Evolutionary conservation across 345 rosid species (phyloP).

Genomic region (Boechera stricta): DNA sequence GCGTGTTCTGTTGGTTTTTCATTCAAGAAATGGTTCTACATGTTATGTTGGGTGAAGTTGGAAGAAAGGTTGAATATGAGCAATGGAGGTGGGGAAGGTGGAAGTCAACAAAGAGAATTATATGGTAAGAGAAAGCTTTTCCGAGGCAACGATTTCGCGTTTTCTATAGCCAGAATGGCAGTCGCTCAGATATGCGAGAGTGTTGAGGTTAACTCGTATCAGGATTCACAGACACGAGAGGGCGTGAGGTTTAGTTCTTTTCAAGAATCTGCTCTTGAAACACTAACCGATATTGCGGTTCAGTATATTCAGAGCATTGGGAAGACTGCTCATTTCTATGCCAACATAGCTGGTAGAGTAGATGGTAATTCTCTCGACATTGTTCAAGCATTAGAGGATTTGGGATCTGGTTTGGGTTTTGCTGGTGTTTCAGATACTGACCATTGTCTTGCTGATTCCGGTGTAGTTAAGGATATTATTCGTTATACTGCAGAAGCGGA

Average conservation of each 20-base stretch:
- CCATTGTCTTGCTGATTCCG: conserved; percentile 69
- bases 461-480: conserved; percentile 62
- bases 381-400: conserved; percentile 74
- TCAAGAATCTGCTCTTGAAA: conserved; percentile 81
- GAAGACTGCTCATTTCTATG: conserved; percentile 58
- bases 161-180: conserved; percentile 63
- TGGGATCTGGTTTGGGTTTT: conserved; percentile 67
- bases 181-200: conserved; percentile 78
- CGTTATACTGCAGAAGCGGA: conserved; percentile 62
- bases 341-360: conserved; percentile 71
- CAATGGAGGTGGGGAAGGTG: conserved; percentile 77
- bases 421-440: conserved; percentile 59
- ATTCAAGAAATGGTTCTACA: conserved; percentile 47
- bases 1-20: conserved; percentile 28
- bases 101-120: conserved; percentile 49
- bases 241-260: conserved; percentile 68
- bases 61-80: conserved; percentile 82
- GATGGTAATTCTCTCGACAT: conserved; percentile 68
- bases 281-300: conserved; percentile 60
- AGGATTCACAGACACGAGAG: conserved; percentile 72
- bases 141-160: conserved; percentile 56
- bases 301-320: conserved; percentile 62
- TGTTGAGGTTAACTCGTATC: conserved; percentile 72
- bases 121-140: conserved; percentile 50
- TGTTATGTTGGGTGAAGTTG: conserved; percentile 51